Evolutionary conservation across 2,329 filamentous ascomycete genomes (phyloP).

Genomic region (Claviceps cyperi): DNA sequence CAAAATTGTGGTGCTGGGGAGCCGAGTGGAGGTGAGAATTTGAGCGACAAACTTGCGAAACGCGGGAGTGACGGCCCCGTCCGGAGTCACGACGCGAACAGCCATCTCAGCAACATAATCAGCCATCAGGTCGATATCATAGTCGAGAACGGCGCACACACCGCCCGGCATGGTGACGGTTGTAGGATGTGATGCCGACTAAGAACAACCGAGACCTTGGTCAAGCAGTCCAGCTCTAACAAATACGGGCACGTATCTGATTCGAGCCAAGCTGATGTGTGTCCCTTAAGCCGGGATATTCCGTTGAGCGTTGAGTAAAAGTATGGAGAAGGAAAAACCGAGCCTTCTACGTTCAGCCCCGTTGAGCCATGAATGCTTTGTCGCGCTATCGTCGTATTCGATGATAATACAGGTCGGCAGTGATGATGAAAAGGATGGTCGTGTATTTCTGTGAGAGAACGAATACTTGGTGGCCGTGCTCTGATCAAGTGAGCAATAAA

Average conservation of each 20-base stretch:
- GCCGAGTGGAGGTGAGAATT: conserved; percentile 76
- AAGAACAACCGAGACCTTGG: conserved; percentile 26
- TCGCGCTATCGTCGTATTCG: conserved; percentile 9
- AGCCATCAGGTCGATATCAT: conserved; percentile 91
- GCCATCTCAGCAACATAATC: conserved; percentile 91
- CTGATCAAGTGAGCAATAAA: background rate
- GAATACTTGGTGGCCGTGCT: background rate
- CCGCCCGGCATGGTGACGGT: conserved; percentile 54
- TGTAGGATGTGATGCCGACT: conserved; percentile 18
- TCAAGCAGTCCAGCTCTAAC: conserved; percentile 14
- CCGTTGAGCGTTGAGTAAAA: background rate
- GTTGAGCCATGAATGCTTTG: conserved; percentile 20
- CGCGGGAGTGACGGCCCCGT: conserved; percentile 44
- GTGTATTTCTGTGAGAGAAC: background rate
- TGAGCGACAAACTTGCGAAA: conserved; percentile 89
- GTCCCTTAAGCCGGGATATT: background rate
- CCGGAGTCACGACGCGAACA: conserved; percentile 40
- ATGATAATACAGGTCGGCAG: conserved; percentile 8
- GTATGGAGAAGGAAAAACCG: conserved; percentile 3
- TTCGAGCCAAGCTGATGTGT: background rate
- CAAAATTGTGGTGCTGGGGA: conserved; percentile 83
- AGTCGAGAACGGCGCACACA: conserved; percentile 87
- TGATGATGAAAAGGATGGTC: conserved; percentile 1
- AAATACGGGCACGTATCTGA: conserved; percentile 3
- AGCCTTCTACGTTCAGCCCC: conserved; percentile 11